A percentile compares a stretch with the other conserved stretches of the same genome.
These are phyloP conservation scores for Buxus sempervirens DNA, from an alignment of 164 flowering plant species.

Conservation along the genomic window DNA sequence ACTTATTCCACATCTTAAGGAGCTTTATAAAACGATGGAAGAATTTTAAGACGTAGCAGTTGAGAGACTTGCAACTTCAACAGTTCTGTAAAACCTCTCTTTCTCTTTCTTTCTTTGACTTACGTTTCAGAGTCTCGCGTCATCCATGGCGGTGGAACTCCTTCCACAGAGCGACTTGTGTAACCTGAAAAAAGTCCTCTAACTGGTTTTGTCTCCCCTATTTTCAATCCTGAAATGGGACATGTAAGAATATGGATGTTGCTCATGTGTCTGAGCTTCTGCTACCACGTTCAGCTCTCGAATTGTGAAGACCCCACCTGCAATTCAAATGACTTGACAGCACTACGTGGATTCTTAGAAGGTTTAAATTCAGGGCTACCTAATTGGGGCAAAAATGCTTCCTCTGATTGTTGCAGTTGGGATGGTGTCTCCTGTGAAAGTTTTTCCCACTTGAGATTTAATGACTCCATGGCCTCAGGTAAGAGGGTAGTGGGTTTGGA, in stretches of 20 bases:
- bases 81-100: no score
- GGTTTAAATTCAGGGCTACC: slow-evolving; percentile 5
- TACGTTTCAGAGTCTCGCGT: no score
- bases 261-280: not conserved
- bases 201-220: no score
- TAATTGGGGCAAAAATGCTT: slow-evolving; percentile 5
- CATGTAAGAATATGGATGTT: not conserved
- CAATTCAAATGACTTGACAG: slow-evolving; percentile 16
- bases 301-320: slow-evolving; percentile 13
- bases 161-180: no score
- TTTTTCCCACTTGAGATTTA: not conserved
- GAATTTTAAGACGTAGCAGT: no score
- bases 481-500: slow-evolving; percentile 6
- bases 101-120: no score
- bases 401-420: slow-evolving; percentile 14
- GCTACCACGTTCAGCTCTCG: slow-evolving; percentile 7
- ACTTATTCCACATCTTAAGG: no score
- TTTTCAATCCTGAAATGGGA: no score
- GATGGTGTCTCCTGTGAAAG: slow-evolving; percentile 10
- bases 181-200: no score
- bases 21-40: no score
- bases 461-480: not conserved
- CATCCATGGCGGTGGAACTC: no score
- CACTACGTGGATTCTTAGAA: slow-evolving; percentile 11
- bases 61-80: no score